Base-by-base conservation (phyloP, 2,329 filamentous ascomycete genomes). In the Phaeomoniella chlamydospora region DNA sequence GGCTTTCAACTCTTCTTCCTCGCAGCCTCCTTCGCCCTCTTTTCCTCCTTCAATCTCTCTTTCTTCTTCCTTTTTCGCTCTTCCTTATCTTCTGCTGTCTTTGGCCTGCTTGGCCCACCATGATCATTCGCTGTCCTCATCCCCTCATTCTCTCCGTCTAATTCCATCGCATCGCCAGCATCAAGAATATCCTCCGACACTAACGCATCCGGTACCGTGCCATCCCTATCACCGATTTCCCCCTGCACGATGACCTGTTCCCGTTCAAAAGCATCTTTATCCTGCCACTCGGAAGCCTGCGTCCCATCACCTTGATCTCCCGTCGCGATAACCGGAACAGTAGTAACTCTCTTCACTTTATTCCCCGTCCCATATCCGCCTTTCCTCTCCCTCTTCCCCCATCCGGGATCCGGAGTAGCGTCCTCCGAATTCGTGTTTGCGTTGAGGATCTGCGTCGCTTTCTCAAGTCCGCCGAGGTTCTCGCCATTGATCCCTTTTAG, bases 21-120 rank as follows among this genome's bases (percentile, higher is more conserved):
- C 45, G 34, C 38, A 38, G 34, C 51, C 11, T 52, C 48, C 45
- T 52, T 56, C 18, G 53, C 50, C 54, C 54, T 58, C 43, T 54
- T 54, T 49, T 65, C 55, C 34, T 61, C 61, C 45, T 61, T 55
- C 38, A 58, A 57, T 47, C 64, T 60, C 48, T 65, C 62, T 51
- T 70, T 72, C 62, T 75, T 75, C 40, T 58, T 61, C 43, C 58
- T 58, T 53, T 68, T 73, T 41, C 68, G 59, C 37, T 67, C 64
- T 42, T 67, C 67, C 50, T 67, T 68, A 42, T 70, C 65, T 34
- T 61, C 42, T 33, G 46, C 53, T 34, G 55, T 49, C 16, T 45
- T 45, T 4, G 54, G 52, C 37, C 62, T 42, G n/a, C n/a, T n/a
- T n/a, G n/a, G n/a, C n/a, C n/a, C n/a, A n/a, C n/a, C n/a, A n/a